phyloP scores from a whole-genome alignment of 352 stramenopile genomes.

The Pseudoperonospora humuli region DNA sequence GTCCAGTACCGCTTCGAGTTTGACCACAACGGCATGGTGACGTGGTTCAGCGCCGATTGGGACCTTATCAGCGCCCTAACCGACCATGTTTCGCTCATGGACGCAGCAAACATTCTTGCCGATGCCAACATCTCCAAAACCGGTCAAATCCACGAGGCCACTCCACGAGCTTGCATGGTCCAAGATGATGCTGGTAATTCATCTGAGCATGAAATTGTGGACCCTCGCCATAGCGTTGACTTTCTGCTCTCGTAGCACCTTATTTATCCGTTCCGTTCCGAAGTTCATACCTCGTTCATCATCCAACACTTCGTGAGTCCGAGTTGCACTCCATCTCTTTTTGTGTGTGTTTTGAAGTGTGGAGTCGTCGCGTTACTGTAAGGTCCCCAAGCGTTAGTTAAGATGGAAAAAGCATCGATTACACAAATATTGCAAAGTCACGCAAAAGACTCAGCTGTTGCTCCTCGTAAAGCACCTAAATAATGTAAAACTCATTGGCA shows the following conservation, averaged over 20 bases:
- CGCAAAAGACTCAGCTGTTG: too few relatives aligned
- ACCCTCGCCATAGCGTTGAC: slow-evolving; percentile 29
- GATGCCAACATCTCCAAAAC: slow-evolving; percentile 48
- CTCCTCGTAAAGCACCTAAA: too few relatives aligned
- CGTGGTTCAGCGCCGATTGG: slow-evolving; percentile 51
- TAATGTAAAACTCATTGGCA: too few relatives aligned
- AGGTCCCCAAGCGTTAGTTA: slow-evolving; percentile 6
- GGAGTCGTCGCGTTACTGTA: slow-evolving; percentile 4
- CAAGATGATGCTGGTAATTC: neutral
- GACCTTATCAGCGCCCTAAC: slow-evolving; percentile 43
- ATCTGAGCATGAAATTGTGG: slow-evolving; percentile 1
- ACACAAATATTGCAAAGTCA: too few relatives aligned
- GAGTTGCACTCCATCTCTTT: slow-evolving; percentile 16
- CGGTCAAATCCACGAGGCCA: slow-evolving; percentile 37
- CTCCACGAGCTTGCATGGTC: slow-evolving; percentile 3
- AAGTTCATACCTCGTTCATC: slow-evolving; percentile 3
- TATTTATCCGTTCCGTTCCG: slow-evolving; percentile 17
- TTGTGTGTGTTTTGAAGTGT: slow-evolving; percentile 8
- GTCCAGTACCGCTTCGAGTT: slow-evolving; percentile 54
- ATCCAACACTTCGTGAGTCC: slow-evolving; percentile 8
- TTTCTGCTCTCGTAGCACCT: slow-evolving; percentile 32
- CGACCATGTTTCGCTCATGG: slow-evolving; percentile 35
- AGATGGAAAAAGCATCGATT: slow-evolving; percentile 9
- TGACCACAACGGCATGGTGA: slow-evolving; percentile 28
- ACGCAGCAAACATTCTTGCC: slow-evolving; percentile 33